Evolutionary conservation across 2,329 filamentous ascomycete species (phyloP).

Genomic region (Lasiodiplodia citricola): DNA sequence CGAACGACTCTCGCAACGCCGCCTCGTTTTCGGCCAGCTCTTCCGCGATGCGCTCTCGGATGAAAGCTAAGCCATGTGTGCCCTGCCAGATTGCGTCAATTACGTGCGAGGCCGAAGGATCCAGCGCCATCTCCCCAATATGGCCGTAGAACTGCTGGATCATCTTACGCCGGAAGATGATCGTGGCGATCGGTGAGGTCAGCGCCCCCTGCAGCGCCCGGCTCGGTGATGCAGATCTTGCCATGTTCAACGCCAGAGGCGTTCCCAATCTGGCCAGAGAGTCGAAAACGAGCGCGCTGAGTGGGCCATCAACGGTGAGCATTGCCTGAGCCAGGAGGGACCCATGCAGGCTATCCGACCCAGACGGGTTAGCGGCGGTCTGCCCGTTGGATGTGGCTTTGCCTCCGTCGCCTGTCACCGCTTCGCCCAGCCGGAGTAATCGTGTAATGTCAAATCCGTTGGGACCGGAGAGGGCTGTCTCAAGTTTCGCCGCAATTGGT

Average conservation of each 20-base stretch:
- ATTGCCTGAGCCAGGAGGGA: conserved; percentile 82
- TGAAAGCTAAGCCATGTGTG: conserved; percentile 67
- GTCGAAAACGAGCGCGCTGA: conserved; percentile 74
- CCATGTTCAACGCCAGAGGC: conserved; percentile 64
- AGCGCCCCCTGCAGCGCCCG: conserved; percentile 70
- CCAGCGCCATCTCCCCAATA: conserved; percentile 64
- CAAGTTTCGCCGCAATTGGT: conserved; percentile 62
- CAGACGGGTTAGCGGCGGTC: conserved; percentile 30
- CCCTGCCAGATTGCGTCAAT: conserved; percentile 70
- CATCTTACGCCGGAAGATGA: conserved; percentile 66
- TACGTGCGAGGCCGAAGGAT: conserved; percentile 69
- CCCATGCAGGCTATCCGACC: conserved; percentile 72
- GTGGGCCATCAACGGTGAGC: conserved; percentile 72
- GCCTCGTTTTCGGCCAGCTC: conserved; percentile 65
- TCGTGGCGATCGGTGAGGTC: conserved; percentile 57
- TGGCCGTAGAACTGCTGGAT: conserved; percentile 67
- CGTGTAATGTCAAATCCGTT: conserved; percentile 61
- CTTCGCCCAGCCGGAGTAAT: conserved; percentile 63
- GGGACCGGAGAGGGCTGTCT: conserved; percentile 60
- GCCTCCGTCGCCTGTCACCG: conserved; percentile 46
- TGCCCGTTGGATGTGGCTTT: conserved; percentile 35
- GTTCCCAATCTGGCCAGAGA: conserved; percentile 55
- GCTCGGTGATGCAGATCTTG: conserved; percentile 63
- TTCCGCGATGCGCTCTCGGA: conserved; percentile 70
- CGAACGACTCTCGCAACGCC: conserved; percentile 66